Base-by-base conservation (phyloP, 148 eudicot species). In the Rhododendron vialii region DNA sequence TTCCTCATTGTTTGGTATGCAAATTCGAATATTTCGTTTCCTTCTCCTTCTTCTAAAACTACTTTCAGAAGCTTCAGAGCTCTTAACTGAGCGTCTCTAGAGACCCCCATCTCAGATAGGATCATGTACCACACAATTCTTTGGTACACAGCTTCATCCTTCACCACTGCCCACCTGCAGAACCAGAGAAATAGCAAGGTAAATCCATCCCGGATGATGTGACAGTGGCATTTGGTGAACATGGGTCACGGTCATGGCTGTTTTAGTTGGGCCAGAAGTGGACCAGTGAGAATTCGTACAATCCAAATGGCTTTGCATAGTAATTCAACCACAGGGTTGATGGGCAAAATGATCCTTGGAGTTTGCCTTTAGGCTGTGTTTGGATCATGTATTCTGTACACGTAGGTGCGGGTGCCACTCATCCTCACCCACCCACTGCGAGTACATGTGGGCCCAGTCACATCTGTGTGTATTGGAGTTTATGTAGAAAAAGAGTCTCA, bases 91-190 rank as follows among this genome's bases (percentile, higher is more conserved):
- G 95, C 85, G 38, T 95, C 98, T 61, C 90, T 85, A 38, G 98
- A 91, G 22, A 91, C 83, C 1, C 93, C 95, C 79, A 93, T 2
- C 55, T 87, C 90, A 26, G 89, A 88, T 5, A 73, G 0, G 0
- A 0, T 0, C 38, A 92, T 91, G 82, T 93, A 93, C 15, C n/a
- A 0, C n/a, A 35, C 15, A 92, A 94, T 91, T 81, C 88, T 90
- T 10, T 87, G 38, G 81, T 94, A 89, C 33, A 95, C 90, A 15
- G 38, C 89, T 82, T 94, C 84, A 85, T 94, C 93, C 85, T 92
- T 94, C 73, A 94, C 87, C 85, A 95, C 15, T 55, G 95, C 98
- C 98, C 98, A 95, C 91, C 96, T 95, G 80, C 35, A 83, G 36
- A 80, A 50, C 17, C 7, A 24, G 53, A 45, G 33, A 30, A 69